phyloP scores from a whole-genome alignment of 345 rosid species.

The Heritiera littoralis region DNA sequence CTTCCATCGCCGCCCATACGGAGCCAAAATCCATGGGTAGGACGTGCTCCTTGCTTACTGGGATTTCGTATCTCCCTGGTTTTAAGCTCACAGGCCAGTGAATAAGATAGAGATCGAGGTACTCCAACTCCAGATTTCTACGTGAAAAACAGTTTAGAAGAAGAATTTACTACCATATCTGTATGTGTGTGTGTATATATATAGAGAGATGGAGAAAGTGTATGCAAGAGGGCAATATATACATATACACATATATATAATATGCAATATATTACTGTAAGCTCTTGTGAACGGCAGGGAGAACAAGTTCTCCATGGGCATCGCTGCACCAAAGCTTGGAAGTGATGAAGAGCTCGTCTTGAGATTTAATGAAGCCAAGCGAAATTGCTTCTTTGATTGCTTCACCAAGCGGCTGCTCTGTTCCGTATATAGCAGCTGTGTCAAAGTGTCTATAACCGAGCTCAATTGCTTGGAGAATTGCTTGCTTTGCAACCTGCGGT shows the following conservation, averaged over 20 bases:
- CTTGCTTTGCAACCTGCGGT: background rate
- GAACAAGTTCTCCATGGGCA: conserved; percentile 52
- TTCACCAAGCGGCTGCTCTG: conserved; percentile 47
- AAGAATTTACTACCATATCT: background rate
- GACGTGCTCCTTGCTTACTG: conserved; percentile 56
- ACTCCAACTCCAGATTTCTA: background rate
- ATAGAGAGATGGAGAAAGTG: too few relatives aligned
- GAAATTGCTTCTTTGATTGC: conserved; percentile 48
- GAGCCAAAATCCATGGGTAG: conserved; percentile 55
- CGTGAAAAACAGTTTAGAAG: background rate
- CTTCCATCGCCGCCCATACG: conserved; percentile 75
- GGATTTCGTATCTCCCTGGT: conserved; percentile 56
- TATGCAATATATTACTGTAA: conserved; percentile 45
- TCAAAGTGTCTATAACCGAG: conserved; percentile 52
- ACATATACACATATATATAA: too few relatives aligned
- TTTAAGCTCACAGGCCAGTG: conserved; percentile 88
- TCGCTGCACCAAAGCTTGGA: conserved; percentile 64
- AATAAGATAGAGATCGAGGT: conserved; percentile 25
- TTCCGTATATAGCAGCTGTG: conserved; percentile 41
- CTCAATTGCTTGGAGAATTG: conserved; percentile 41
- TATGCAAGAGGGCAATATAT: too few relatives aligned
- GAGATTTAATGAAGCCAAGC: conserved; percentile 39
- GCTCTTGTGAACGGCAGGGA: conserved; percentile 47
- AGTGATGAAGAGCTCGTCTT: conserved; percentile 60
- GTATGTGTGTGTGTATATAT: too few relatives aligned